Evolutionary conservation across 495 filamentous ascomycete species (phyloP).

Genomic region (Oidiodendron maius): DNA sequence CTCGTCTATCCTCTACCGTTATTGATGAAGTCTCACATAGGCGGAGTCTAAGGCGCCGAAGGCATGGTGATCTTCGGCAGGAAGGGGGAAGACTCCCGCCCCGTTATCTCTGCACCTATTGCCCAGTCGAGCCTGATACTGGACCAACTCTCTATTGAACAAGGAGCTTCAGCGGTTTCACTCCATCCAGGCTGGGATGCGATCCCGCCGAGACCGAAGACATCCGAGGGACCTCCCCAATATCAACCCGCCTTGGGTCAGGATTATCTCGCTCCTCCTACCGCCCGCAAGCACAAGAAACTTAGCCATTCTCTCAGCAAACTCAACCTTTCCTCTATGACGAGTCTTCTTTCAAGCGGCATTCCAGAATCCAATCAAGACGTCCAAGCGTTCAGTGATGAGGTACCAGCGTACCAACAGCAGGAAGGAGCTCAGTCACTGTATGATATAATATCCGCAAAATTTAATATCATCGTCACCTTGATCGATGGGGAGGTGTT

Average conservation of each 20-base stretch:
- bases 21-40: too few species aligned
- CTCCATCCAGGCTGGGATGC: slow-evolving; percentile 23
- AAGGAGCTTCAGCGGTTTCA: too few species aligned
- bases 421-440: slow-evolving; percentile 40
- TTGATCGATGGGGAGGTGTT: slow-evolving; percentile 64
- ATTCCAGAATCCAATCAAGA: slow-evolving; percentile 28
- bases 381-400: neutral
- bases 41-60: too few species aligned
- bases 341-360: slow-evolving; percentile 32
- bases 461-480: slow-evolving; percentile 58
- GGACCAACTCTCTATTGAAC: too few species aligned
- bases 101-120: too few species aligned
- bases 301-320: slow-evolving; percentile 6
- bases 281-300: slow-evolving; percentile 11
- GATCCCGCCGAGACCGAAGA: too few species aligned
- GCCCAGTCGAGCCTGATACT: too few species aligned
- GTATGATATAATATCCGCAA: slow-evolving; percentile 49
- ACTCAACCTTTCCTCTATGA: slow-evolving; percentile 16
- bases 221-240: too few species aligned
- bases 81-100: too few species aligned
- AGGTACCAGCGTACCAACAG: slow-evolving; percentile 24
- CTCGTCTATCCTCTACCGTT: too few species aligned
- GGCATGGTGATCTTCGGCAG: too few species aligned
- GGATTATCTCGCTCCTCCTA: slow-evolving; percentile 8
- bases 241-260: slow-evolving; percentile 15